These are phyloP conservation scores for Pontederia paniculata DNA, from an alignment of 176 grass and related monocot genomes.

Conservation along the genomic window DNA sequence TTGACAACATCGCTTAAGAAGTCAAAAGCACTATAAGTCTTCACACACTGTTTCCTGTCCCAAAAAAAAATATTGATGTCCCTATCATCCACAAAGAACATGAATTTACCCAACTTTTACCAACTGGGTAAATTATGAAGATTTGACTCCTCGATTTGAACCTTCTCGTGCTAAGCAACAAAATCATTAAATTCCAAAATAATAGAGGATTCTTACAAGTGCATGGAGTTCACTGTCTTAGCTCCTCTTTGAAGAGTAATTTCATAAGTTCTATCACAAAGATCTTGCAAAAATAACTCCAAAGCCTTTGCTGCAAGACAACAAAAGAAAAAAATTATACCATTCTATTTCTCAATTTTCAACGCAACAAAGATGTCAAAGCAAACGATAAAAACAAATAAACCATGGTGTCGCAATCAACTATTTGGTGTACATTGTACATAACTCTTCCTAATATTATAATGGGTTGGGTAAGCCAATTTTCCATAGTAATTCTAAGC, in stretches of 20 bases:
- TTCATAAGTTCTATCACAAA: slow-evolving; percentile 89
- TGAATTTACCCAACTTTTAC: no score
- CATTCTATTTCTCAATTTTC: not conserved
- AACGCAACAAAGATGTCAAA: not conserved
- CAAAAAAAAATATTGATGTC: slow-evolving; percentile 15
- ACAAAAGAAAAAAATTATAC: slow-evolving; percentile 12
- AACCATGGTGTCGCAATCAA: no score
- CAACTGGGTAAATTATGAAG: no score
- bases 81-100: no score
- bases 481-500: no score
- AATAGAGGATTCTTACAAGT: slow-evolving; percentile 47
- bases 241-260: slow-evolving; percentile 98
- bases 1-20: slow-evolving; percentile 91
- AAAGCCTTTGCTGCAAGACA: slow-evolving; percentile 80
- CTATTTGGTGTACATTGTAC: no score
- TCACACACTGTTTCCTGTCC: slow-evolving; percentile 97
- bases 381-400: no score
- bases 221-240: slow-evolving; percentile 93
- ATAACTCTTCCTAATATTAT: no score
- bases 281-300: slow-evolving; percentile 99
- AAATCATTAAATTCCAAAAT: not conserved
- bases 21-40: slow-evolving; percentile 91
- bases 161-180: no score
- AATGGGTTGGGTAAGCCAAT: no score
- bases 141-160: no score